Base-by-base conservation (phyloP, 2,329 filamentous ascomycete species). In the Thermoascus crustaceus region DNA sequence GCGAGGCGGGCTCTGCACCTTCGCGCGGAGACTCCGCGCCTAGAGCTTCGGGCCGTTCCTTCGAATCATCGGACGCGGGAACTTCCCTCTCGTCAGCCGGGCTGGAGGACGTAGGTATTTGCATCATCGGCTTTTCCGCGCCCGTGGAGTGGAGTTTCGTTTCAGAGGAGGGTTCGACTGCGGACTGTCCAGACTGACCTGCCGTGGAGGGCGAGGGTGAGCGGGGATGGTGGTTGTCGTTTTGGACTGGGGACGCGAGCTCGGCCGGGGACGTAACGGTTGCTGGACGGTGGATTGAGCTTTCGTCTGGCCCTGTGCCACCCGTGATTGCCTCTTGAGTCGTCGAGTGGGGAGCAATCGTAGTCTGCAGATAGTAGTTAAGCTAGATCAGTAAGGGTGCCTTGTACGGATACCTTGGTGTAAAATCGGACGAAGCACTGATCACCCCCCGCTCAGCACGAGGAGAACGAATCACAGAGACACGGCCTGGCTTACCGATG, bases 291-390 rank as follows among this genome's bases (percentile, higher is more conserved):
- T 21, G n/a, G 19, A 21, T 22, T 23, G 31, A 37, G 22, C 18
- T 32, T 14, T 22, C 24, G 13, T 35, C 31, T n/a, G 30, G 14
- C 16, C 25, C 23, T 24, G 36, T 18, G 35, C 19, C 25, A 29
- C 39, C 19, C 30, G 18, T 29, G 7, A 33, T 23, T 30, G 35
- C 22, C 19, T 25, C 30, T n/a, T 30, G 24, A 25, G 25, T 20
- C 18, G 31, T 30, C 23, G 39, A 39, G 36, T 35, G 32, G 41
- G 40, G 37, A 40, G 40, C 25, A 37, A 33, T 33, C 14, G 19
- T 30, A 19, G 37, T 37, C 33, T 42, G 33, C 34, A 36, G 14
- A 33, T 35, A 26, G 19, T 13, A 29, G 32, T 35, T 32, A 41
- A 35, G 34, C 34, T 29, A 41, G 35, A 33, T 38, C 38, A 29